phyloP scores from a whole-genome alignment of 805 yeast species.

The Starmerella gropengiesseri region DNA sequence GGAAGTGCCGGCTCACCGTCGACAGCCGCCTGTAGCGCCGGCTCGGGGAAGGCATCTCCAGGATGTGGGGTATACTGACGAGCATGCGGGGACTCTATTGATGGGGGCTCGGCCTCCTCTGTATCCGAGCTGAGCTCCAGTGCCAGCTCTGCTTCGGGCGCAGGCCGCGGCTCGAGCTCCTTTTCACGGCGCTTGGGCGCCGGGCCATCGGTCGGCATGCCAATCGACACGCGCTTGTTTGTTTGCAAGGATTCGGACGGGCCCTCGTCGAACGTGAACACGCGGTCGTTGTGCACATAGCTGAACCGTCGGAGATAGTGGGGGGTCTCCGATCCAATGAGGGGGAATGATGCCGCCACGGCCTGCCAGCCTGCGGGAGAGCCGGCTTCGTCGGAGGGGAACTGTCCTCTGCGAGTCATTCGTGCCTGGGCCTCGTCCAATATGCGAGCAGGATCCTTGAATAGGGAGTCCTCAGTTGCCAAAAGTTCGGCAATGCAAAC shows the following conservation, averaged over 20 bases:
- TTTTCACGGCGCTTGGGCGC: slow-evolving; percentile 23
- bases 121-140: neutral
- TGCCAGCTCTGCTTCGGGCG: neutral
- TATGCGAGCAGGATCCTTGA: no score
- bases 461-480: no score
- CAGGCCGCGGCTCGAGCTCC: neutral
- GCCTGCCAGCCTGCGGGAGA: slow-evolving; percentile 4
- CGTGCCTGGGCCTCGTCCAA: neutral
- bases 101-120: neutral
- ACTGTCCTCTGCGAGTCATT: slow-evolving; percentile 2
- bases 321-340: slow-evolving; percentile 30
- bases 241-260: neutral
- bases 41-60: neutral
- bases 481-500: no score
- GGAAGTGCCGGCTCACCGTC: slow-evolving; percentile 16
- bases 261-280: slow-evolving; percentile 25
- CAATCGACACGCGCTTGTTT: slow-evolving; percentile 13
- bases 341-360: slow-evolving; percentile 21
- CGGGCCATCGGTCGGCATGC: slow-evolving; percentile 12
- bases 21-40: neutral
- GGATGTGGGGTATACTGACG: neutral
- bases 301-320: slow-evolving; percentile 26
- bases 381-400: neutral
- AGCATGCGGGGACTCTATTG: neutral
- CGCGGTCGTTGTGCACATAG: slow-evolving; percentile 25